Base-by-base conservation (phyloP, 306 rosid genomes). In the Hippophae gyantsensis region DNA sequence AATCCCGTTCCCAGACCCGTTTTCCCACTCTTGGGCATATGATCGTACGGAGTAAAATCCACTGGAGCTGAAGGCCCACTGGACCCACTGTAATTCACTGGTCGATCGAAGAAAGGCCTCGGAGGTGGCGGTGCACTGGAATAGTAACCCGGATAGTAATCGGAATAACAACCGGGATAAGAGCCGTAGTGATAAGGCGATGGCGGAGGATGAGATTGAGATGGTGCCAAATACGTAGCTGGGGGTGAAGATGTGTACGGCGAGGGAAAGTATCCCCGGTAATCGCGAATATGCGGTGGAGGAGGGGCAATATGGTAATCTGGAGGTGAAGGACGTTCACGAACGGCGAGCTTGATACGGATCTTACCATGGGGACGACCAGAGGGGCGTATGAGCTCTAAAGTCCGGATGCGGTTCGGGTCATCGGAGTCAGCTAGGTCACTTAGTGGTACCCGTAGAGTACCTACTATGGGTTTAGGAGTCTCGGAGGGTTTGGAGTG, bases 401-500 rank as follows among this genome's bases (percentile, higher is more conserved):
- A 83, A 7, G 76, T 72, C 0, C 89, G 80, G 68, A 81, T 66
- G 14, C 72, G 68, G 14, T 61, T 47, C 7, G 83, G 41, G 26
- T 89, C 85, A 14, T 69, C 60, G 46, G 70, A 76, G 54, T 77
- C 80, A 32, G 64, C 73, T 6, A 83, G 66, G 62, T 83, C 88
- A 13, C 58, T 65, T 57, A 85, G 83, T 1, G 84, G 65, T 57
- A 85, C 56, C 7, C 83, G 82, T 69, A 89, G 86, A 11, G 90
- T 75, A 2, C 83, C 97, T 26, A 85, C 97, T 10, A 89, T 70
- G 78, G 97, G 97, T 27, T 85, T 89, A 51, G 85, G 85, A 2
- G 95, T 79, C n/a, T 85, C 97, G 50, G 90, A 81, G 68, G 96
- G 90, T 69, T 72, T 83, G 72, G 95, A 89, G 44, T 89, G 97